A percentile compares a stretch with the other conserved stretches of the same genome.
Conservation (phyloP, 345 rosid genomes). For the Brassica cretica region DNA sequence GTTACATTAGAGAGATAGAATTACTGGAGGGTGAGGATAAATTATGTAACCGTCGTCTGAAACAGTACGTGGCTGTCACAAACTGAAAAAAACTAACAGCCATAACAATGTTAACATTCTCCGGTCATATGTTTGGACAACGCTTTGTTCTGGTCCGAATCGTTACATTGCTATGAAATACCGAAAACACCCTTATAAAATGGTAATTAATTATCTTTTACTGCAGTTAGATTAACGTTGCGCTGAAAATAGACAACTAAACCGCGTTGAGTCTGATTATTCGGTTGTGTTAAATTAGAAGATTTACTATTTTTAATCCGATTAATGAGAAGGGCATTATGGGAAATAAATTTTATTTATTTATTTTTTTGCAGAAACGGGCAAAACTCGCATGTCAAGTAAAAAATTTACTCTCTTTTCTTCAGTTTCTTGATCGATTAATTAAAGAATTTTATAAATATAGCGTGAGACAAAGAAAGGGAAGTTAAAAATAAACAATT, state of each 20-base stretch:
- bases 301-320: constrained; percentile 24
- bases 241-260: constrained; percentile 28
- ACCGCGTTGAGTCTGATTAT: constrained; percentile 23
- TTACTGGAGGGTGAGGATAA: constrained; percentile 32
- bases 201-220: constrained; percentile 4
- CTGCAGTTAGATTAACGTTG: background rate
- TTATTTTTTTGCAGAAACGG: constrained; percentile 48
- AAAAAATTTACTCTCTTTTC: constrained; percentile 35
- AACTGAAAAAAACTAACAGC: constrained; percentile 27
- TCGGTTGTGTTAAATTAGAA: constrained; percentile 29
- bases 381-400: constrained; percentile 69
- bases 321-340: constrained; percentile 40
- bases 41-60: constrained; percentile 17
- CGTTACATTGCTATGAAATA: background rate
- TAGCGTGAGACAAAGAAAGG: constrained; percentile 15
- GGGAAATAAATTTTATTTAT: constrained; percentile 1
- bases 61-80: constrained; percentile 38
- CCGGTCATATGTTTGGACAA: constrained; percentile 31
- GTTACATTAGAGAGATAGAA: constrained; percentile 17
- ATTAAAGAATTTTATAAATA: constrained; percentile 22
- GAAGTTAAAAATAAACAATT: background rate
- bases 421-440: constrained; percentile 31
- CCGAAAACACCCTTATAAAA: constrained; percentile 6
- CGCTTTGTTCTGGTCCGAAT: constrained; percentile 35
- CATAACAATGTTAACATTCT: constrained; percentile 25